phyloP scores from a whole-genome alignment of 108 stramenopile genomes.

The Fragilaria crotonensis region DNA sequence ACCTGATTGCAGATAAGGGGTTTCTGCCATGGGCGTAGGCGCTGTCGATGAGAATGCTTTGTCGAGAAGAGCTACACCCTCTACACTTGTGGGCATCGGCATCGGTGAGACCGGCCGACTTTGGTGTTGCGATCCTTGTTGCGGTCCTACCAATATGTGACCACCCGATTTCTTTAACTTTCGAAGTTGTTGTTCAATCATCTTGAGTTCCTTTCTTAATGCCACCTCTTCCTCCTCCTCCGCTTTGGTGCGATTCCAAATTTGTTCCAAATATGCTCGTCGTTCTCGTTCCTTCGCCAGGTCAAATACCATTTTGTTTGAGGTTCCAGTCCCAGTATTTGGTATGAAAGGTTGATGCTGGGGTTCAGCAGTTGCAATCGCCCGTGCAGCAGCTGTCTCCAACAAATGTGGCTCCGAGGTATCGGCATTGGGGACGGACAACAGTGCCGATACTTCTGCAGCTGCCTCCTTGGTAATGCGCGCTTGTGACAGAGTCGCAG shows the following conservation, averaged over 20 bases:
- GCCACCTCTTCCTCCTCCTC: conserved; percentile 72
- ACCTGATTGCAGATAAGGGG: conserved; percentile 85
- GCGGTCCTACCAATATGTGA: conserved; percentile 47
- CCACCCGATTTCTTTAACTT: conserved; percentile 76
- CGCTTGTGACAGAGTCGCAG: conserved; percentile 42
- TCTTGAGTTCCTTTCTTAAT: conserved; percentile 65
- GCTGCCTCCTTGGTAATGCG: conserved; percentile 45
- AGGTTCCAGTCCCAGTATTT: conserved; percentile 47
- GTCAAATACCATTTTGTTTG: conserved; percentile 67
- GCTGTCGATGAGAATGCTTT: conserved; percentile 52
- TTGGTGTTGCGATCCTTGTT: conserved; percentile 22
- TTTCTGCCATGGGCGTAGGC: conserved; percentile 65
- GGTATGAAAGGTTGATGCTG: conserved; percentile 42
- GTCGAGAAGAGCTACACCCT: conserved; percentile 23
- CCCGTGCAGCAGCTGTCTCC: conserved; percentile 41
- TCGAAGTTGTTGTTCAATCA: conserved; percentile 72
- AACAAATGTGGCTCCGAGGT: conserved; percentile 20
- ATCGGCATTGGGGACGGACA: conserved; percentile 6
- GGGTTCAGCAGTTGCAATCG: conserved; percentile 30
- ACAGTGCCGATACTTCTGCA: conserved; percentile 19
- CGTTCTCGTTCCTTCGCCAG: conserved; percentile 64
- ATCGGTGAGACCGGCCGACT: conserved; percentile 31
- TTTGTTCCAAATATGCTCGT: conserved; percentile 51
- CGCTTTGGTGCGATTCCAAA: conserved; percentile 76
- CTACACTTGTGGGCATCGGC: background rate